A percentile compares a stretch with the other conserved stretches of the same genome.
These are phyloP conservation scores for Eucalyptus virginea DNA, from an alignment of 345 rosid genomes.

Conservation along the genomic window DNA sequence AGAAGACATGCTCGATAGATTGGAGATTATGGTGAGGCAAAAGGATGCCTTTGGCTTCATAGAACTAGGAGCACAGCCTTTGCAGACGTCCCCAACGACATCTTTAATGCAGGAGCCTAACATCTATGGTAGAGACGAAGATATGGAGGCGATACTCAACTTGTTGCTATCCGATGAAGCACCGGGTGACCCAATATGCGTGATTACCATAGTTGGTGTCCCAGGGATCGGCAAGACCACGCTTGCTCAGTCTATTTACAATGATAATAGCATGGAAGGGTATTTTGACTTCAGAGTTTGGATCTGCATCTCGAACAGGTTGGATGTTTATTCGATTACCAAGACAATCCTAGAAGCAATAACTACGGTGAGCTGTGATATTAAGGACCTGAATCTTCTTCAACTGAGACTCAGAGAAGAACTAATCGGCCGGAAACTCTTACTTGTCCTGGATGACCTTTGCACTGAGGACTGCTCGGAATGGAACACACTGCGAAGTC, in stretches of 20 bases:
- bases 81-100: not conserved
- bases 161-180: not conserved
- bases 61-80: not conserved
- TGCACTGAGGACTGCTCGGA: not conserved
- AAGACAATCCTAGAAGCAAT: constrained; percentile 2
- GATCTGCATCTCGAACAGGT: too few species aligned
- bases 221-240: not conserved
- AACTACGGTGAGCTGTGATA: not conserved
- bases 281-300: constrained; percentile 1
- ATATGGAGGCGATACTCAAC: not conserved
- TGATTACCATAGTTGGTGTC: not conserved
- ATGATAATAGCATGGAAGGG: not conserved
- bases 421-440: constrained; percentile 1
- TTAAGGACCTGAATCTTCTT: constrained; percentile 1
- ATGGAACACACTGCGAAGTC: constrained; percentile 1
- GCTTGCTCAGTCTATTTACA: not conserved
- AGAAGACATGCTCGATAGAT: not conserved
- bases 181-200: not conserved
- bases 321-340: too few species aligned
- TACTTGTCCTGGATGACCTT: constrained; percentile 17
- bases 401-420: constrained; percentile 3
- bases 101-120: not conserved
- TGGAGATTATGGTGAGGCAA: not conserved
- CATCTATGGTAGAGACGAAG: constrained; percentile 8
- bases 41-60: not conserved